These are phyloP conservation scores for Corinectria fuckeliana DNA, from an alignment of 2,329 filamentous ascomycete species.

Conservation along the genomic window DNA sequence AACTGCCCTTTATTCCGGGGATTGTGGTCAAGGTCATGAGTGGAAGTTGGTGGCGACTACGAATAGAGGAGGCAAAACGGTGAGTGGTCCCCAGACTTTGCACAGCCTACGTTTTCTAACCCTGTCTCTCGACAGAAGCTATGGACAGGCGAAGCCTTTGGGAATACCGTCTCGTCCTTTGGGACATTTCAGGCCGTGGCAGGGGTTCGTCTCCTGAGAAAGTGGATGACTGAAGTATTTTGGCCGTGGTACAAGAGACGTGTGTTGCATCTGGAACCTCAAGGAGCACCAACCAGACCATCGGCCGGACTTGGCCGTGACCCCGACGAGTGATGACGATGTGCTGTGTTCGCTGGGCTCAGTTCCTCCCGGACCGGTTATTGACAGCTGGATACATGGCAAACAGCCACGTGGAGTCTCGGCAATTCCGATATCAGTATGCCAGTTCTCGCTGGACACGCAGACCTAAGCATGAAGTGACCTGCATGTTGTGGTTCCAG, in stretches of 20 bases:
- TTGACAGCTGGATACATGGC: too few species aligned
- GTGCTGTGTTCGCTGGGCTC: too few species aligned
- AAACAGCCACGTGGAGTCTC: too few species aligned
- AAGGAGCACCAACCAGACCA: too few species aligned
- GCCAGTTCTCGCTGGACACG: too few species aligned
- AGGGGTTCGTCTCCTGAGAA: constrained; percentile 1
- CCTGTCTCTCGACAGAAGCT: not conserved
- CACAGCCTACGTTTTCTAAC: not conserved
- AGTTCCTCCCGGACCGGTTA: too few species aligned
- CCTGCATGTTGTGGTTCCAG: too few species aligned
- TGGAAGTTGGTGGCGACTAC: constrained; percentile 20
- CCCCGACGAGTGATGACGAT: too few species aligned
- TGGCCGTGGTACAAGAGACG: constrained; percentile 15
- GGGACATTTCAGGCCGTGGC: constrained; percentile 11
- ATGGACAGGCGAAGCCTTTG: not conserved
- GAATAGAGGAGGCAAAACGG: constrained; percentile 1
- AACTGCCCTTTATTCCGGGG: constrained; percentile 10
- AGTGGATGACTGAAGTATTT: constrained; percentile 4
- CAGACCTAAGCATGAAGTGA: too few species aligned
- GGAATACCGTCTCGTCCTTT: not conserved
- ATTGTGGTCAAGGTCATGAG: constrained; percentile 16
- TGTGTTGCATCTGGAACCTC: not conserved
- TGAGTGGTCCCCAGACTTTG: too few species aligned
- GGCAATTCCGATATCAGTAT: too few species aligned
- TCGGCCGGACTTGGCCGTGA: too few species aligned